These are phyloP conservation scores for Phyllosticta citribraziliensis DNA, from an alignment of 2,329 filamentous ascomycete genomes.

Conservation along the genomic window DNA sequence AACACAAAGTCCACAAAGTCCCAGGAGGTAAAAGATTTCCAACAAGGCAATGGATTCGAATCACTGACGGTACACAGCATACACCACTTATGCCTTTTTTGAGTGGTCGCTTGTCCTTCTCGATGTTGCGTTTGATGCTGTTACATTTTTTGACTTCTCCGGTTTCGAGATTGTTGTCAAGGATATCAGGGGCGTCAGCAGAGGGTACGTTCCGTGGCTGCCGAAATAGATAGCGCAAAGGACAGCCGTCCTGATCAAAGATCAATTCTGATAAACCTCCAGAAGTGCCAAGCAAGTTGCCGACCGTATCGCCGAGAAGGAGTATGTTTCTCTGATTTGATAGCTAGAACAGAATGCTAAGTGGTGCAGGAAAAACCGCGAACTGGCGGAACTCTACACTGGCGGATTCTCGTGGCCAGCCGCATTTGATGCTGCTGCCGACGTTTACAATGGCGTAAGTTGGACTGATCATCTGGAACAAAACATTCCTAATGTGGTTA, in stretches of 20 bases:
- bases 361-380: slow-evolving; percentile 60
- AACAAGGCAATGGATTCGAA: slow-evolving; percentile 18
- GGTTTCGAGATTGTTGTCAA: slow-evolving; percentile 79
- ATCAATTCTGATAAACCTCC: slow-evolving; percentile 29
- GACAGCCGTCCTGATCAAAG: slow-evolving; percentile 14
- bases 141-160: slow-evolving; percentile 85
- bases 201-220: slow-evolving; percentile 98
- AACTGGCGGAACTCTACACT: slow-evolving; percentile 59
- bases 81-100: slow-evolving; percentile 95
- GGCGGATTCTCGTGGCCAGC: slow-evolving; percentile 63
- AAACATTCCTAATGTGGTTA: slow-evolving; percentile 25
- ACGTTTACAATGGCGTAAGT: slow-evolving; percentile 86
- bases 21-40: slow-evolving; percentile 86
- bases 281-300: slow-evolving; percentile 39
- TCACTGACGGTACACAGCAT: slow-evolving; percentile 49
- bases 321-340: slow-evolving; percentile 47
- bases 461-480: not conserved
- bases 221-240: slow-evolving; percentile 62
- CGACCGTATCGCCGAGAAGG: slow-evolving; percentile 53
- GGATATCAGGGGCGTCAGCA: slow-evolving; percentile 81
- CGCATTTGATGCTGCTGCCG: slow-evolving; percentile 70
- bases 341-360: not conserved
- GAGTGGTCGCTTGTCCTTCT: slow-evolving; percentile 93
- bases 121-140: slow-evolving; percentile 92
- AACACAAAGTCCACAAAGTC: slow-evolving; percentile 93